Evolutionary conservation across 805 yeast genomes (phyloP), one percentile per base, ranked within the genome.

Genomic region (Candida ulmi): DNA sequence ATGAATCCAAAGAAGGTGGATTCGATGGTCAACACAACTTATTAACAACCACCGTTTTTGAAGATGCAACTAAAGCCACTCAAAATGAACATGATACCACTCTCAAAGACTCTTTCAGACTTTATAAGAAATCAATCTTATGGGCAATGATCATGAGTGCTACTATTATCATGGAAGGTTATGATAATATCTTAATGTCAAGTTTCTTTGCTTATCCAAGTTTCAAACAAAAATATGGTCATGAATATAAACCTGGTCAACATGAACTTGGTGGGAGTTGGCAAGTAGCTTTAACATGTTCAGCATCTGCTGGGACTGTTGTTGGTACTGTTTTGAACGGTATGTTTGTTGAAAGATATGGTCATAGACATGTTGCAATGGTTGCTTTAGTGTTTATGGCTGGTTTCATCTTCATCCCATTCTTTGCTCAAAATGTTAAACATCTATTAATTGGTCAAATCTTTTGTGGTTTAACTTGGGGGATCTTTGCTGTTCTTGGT

Each of bases 391-490:
- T 55, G 5, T 30, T 63, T 28, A 56, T 65, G 48, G 52, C 59
- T 6, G 60, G 55, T 1, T 68, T 68, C 40, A 58, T 71, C 40
- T 63, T 61, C 34, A 50, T 71, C 40, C 65, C 65, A 13, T 71
- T 63, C 49, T 63, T 63, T 44, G 72, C 76, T 11, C 54, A 55
- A 4, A 54, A 46, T 31, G 55, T 67, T 29, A 45, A 50, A n/a
- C 54, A 58, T 15, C 58, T 69, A 39, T 54, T 66, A 26, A 66
- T 56, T 17, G 75, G 75, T 35, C 66, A 69, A 47, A 44, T 67
- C 27, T 47, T 70, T 30, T 60, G 65, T 51, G 73, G 74, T 35
- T 38, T 71, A 17, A 59, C 63, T 17, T 61, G 71, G 65, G 76
- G 76, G 38, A 58, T 60, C 11, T 58, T 71, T 40, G 61, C 61